Base-by-base conservation (phyloP, 169 alveolate genomes). In the Cryptosporidium meleagridis region DNA sequence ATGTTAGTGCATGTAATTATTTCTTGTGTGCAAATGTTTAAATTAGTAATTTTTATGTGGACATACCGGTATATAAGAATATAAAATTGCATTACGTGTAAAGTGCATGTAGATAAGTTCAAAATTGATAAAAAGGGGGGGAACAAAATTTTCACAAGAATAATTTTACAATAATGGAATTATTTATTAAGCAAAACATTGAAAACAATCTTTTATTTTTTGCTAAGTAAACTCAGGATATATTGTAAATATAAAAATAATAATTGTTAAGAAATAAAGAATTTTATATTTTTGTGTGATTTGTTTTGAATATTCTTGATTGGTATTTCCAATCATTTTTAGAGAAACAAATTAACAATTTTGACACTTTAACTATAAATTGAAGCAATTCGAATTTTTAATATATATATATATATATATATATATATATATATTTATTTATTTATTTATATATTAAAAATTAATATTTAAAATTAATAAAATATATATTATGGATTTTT, bases 31-130 rank as follows among this genome's bases (percentile, higher is more conserved):
- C 65, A 53, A 7, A 21, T 16, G 21, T 55, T 14, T 21, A 55
- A 23, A 55, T 55, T 14, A 23, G 0, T 55, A 53, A 53, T 55
- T 23, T 7, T 55, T 26, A 55, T 55, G 67, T 55, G 67, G 67
- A 55, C 67, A 55, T 55, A 55, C 67, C 67, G 67, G 37, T 55
- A 55, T 55, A 55, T 26, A 55, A 55, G 21, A 53, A 21, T 55
- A 18, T n/a, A 55, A 23, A 55, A 26, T 55, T 55, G 35, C 35
- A 55, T 45, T 45, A 45, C 55, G 55, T 45, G 55, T 45, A 55
- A 2, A 55, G 6, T 55, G 67, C 33, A 55, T 55, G 67, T 9
- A 26, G 67, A 21, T 55, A 26, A 55, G 23, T 55, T 55, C 48
- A 55, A 21, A 14, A 14, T 0, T 7, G 14, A 10, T 14, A 45